Percentiles rank a stretch among this genome's conserved stretches.
These are phyloP conservation scores for Oehlia diaphana DNA, from an alignment of 192 early-diverging fungal genomes.

Conservation along the genomic window DNA sequence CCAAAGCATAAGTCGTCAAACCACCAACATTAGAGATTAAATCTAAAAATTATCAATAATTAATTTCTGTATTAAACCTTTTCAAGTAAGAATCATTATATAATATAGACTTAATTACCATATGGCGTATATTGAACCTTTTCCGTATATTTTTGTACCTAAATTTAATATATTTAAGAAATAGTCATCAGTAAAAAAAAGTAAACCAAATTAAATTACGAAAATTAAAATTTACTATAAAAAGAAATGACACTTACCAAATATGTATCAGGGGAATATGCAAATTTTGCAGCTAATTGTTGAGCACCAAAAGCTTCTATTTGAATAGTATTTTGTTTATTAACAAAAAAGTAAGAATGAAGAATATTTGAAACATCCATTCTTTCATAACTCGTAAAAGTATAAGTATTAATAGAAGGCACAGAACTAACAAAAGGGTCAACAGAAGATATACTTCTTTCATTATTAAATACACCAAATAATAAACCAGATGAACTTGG, in stretches of 20 bases:
- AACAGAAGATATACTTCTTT: not conserved
- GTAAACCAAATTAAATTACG: not conserved
- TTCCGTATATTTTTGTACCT: not conserved
- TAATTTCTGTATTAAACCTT: too few relatives aligned
- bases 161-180: not conserved
- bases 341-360: not conserved
- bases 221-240: not conserved
- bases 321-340: not conserved
- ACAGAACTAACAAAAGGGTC: not conserved
- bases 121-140: not conserved
- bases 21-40: not conserved
- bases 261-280: conserved; percentile 1
- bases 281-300: not conserved
- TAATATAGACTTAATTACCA: not conserved
- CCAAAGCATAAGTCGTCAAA: not conserved
- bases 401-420: not conserved
- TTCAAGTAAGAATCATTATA: too few relatives aligned
- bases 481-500: not conserved
- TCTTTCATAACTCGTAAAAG: not conserved
- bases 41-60: not conserved
- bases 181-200: too few relatives aligned
- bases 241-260: not conserved
- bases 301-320: too few relatives aligned
- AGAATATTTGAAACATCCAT: not conserved
- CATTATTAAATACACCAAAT: not conserved